Conservation (phyloP, 441 rosid species). For the Populus hybrid region DNA sequence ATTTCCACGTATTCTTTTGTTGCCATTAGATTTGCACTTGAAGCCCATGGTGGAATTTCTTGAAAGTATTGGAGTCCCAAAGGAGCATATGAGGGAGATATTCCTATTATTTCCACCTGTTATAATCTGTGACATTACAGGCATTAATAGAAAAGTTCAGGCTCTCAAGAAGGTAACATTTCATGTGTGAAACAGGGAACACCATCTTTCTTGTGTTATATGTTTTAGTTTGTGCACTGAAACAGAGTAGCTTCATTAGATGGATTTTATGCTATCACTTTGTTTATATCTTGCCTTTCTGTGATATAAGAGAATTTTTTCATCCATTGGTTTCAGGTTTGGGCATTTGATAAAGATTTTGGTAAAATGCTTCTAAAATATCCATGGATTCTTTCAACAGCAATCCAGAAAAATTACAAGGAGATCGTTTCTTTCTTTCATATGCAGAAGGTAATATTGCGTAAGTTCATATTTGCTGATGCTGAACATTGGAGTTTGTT, state of each 20-base stretch:
- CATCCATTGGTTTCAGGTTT: slow-evolving; percentile 38
- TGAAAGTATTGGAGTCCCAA: slow-evolving; percentile 52
- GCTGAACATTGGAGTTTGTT: not conserved
- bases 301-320: slow-evolving; percentile 21
- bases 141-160: slow-evolving; percentile 36
- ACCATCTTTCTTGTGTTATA: not conserved
- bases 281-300: slow-evolving; percentile 19
- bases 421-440: slow-evolving; percentile 47
- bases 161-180: slow-evolving; percentile 55
- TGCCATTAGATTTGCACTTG: slow-evolving; percentile 58
- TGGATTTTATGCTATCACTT: slow-evolving; percentile 15
- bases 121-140: slow-evolving; percentile 39
- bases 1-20: slow-evolving; percentile 71
- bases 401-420: slow-evolving; percentile 64
- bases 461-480: not conserved
- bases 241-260: not conserved
- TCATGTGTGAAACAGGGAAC: not conserved
- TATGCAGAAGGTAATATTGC: slow-evolving; percentile 54
- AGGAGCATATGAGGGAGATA: slow-evolving; percentile 35
- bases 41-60: slow-evolving; percentile 57
- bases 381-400: slow-evolving; percentile 79
- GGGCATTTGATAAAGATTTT: slow-evolving; percentile 39
- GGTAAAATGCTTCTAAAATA: slow-evolving; percentile 68
- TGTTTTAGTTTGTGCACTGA: not conserved
- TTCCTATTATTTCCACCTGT: slow-evolving; percentile 78